Base-by-base conservation (phyloP, 257 asterid species). In the Cruciata laevipes region DNA sequence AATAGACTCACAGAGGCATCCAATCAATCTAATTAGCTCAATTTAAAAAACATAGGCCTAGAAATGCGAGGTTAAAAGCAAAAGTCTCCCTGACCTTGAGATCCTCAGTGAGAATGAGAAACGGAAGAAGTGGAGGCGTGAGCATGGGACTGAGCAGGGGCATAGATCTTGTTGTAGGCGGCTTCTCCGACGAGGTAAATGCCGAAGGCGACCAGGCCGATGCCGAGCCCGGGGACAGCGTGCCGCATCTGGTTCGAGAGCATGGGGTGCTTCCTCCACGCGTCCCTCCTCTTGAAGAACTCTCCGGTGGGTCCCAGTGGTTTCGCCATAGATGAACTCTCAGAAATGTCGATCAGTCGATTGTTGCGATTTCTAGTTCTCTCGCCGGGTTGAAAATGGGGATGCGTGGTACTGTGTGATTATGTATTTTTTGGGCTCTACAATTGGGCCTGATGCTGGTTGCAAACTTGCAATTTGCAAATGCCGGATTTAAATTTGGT, bases 221-320 rank as follows among this genome's bases (percentile, higher is more conserved):
- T 90, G 74, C 97, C 96, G 61, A 93, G 95, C 33, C 97, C 99
- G 6, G 99, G 99, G 20, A 80, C 63, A 62, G 99, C 97, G 79
- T 93, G 94, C 68, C 96, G 97, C 86, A 95, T 78, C 80, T 93
- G 99, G 24, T 83, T 88, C 25, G 65, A 66, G 75, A 93, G 64
- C 97, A 86, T 93, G 62, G 96, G 99, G 76, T 93, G 97, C 86
- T 88, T 88, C 79, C 99, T 79, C 97, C 97, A 90, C 79, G 71
- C 95, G 56, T 93, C 99, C 40, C 97, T 87, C 52, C 97, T 82
- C 84, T 83, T 83, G 87, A 90, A 93, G 62, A 93, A 93, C 80
- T 90, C 99, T 40, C 97, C 99, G 8, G 99, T 93, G 44, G 89
- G 40, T 65, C 99, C 99, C 74, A 88, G 68, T 25, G 83, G 69